Conservation (phyloP, 352 stramenopile genomes). For the Phytophthora syringae region DNA sequence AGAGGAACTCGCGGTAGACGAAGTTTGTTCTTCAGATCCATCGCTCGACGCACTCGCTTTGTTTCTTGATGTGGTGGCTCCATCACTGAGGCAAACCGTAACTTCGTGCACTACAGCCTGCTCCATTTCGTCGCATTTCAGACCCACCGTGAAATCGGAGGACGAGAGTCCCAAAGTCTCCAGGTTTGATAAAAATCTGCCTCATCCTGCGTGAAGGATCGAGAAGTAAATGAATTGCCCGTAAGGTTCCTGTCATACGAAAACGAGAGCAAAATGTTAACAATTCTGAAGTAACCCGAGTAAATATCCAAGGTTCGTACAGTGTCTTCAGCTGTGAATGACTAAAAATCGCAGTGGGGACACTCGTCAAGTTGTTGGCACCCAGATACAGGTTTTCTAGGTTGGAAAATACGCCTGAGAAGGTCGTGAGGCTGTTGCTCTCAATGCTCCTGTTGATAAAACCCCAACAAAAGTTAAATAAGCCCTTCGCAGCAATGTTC, state of each 20-base stretch:
- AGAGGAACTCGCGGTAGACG: conserved; percentile 8
- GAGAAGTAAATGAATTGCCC: conserved; percentile 42
- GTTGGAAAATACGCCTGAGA: conserved; percentile 55
- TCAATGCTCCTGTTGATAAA: conserved; percentile 44
- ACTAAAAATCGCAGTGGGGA: conserved; percentile 52
- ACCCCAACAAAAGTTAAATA: background rate
- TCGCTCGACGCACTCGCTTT: conserved; percentile 15
- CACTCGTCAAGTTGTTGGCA: conserved; percentile 51
- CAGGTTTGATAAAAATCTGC: conserved; percentile 37
- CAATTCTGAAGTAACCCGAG: too few relatives aligned
- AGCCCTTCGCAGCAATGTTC: background rate
- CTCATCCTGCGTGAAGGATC: conserved; percentile 43
- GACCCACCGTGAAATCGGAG: conserved; percentile 38
- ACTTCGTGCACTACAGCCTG: conserved; percentile 33
- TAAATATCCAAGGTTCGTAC: too few relatives aligned
- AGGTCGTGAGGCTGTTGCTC: conserved; percentile 64
- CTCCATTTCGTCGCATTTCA: conserved; percentile 35
- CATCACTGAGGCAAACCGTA: conserved; percentile 31
- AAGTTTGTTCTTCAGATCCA: conserved; percentile 8
- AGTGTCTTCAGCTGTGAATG: conserved; percentile 48
- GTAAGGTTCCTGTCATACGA: conserved; percentile 30
- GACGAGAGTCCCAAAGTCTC: conserved; percentile 34
- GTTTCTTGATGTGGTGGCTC: conserved; percentile 16
- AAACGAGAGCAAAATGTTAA: conserved; percentile 1
- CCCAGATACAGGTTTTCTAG: conserved; percentile 57